Conservation (phyloP, 2,329 filamentous ascomycete genomes). For the Dactylellina parvicollis region DNA sequence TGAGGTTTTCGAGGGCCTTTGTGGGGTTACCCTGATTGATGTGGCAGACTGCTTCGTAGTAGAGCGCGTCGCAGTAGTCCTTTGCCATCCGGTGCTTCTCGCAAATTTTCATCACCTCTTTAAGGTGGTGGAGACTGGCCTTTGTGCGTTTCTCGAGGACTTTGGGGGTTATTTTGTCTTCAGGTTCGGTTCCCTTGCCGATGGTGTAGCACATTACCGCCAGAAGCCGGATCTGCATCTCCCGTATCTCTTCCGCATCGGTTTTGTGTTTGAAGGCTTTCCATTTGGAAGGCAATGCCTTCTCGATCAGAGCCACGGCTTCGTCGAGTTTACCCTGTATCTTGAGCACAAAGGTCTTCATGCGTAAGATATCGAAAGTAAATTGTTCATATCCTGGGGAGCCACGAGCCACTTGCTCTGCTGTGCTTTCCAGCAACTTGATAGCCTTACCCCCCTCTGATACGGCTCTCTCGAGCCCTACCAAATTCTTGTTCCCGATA, state of each 20-base stretch:
- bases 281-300: conserved; percentile 45
- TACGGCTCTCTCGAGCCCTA: conserved; percentile 4
- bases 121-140: conserved; percentile 17
- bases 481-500: conserved; percentile 15
- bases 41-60: conserved; percentile 40
- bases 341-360: conserved; percentile 20
- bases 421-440: neutral
- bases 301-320: conserved; percentile 30
- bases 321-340: conserved; percentile 42
- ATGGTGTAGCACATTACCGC: conserved; percentile 16
- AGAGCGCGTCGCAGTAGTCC: conserved; percentile 33
- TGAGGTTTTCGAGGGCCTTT: conserved; percentile 31
- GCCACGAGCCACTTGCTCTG: neutral
- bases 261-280: conserved; percentile 20
- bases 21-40: conserved; percentile 11
- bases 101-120: conserved; percentile 30
- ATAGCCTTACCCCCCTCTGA: conserved; percentile 7
- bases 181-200: neutral
- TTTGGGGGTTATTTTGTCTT: conserved; percentile 12
- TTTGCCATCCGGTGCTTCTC: conserved; percentile 27
- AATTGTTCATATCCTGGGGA: conserved; percentile 11
- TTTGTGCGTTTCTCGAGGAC: conserved; percentile 37
- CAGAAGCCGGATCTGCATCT: conserved; percentile 27
- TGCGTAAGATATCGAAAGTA: conserved; percentile 1
- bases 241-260: conserved; percentile 23